Conservation (phyloP, 1,284 basidiomycete species). For the Rhodotorula sp. region DNA sequence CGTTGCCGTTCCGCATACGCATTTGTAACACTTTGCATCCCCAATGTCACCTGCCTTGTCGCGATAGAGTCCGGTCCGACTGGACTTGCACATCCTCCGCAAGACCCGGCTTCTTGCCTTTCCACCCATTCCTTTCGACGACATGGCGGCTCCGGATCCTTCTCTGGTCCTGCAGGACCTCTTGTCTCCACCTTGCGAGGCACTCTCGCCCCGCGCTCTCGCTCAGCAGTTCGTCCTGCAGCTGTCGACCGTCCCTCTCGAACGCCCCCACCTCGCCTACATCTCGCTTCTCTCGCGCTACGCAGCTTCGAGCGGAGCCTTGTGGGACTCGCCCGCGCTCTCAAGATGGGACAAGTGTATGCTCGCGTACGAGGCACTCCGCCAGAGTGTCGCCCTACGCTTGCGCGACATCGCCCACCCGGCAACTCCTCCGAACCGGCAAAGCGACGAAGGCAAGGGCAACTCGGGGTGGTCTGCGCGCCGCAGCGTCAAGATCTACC, state of each 20-base stretch:
- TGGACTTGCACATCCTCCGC: neutral
- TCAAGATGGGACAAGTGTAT: neutral
- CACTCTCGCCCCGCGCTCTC: neutral
- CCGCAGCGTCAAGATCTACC: constrained; percentile 14
- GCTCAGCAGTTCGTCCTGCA: constrained; percentile 22
- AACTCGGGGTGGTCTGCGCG: constrained; percentile 32
- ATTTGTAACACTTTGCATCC: too few species aligned
- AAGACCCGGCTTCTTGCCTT: neutral
- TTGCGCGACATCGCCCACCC: constrained; percentile 23
- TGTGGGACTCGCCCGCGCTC: constrained; percentile 10
- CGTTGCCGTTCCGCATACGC: too few species aligned
- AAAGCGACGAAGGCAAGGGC: neutral
- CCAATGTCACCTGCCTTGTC: too few species aligned
- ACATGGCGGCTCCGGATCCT: constrained; percentile 17
- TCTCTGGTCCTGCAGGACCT: constrained; percentile 37
- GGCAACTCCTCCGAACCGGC: neutral
- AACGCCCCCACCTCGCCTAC: constrained; percentile 19
- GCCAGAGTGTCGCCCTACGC: constrained; percentile 29
- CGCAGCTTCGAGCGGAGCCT: constrained; percentile 17
- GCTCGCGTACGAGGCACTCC: constrained; percentile 24
- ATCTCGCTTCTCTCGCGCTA: constrained; percentile 21
- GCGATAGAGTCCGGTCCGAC: neutral
- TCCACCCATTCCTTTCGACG: neutral
- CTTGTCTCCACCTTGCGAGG: constrained; percentile 19
- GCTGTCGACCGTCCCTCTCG: constrained; percentile 27